Conservation (phyloP, 768 basidiomycete species). For the Macrolepiota dolichaula region DNA sequence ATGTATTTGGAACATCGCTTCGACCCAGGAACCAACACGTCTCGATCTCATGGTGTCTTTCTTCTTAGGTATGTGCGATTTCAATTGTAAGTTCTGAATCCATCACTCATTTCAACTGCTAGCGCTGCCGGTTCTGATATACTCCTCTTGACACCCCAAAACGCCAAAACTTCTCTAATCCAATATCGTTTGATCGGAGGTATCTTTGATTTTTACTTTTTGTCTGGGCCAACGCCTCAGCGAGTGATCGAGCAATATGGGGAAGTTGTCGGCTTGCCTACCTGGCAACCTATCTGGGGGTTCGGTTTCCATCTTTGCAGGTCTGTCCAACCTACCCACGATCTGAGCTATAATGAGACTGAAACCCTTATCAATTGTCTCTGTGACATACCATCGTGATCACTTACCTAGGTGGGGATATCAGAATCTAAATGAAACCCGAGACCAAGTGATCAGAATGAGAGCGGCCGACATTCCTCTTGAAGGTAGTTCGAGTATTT, state of each 20-base stretch:
- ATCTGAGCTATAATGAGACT: background rate
- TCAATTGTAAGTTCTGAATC: background rate
- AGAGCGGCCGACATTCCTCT: constrained; percentile 71
- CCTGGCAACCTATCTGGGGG: constrained; percentile 71
- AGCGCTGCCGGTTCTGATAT: constrained; percentile 72
- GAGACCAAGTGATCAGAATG: constrained; percentile 49
- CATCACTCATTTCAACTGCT: constrained; percentile 8
- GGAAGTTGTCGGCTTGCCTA: constrained; percentile 60
- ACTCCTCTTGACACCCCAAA: constrained; percentile 57
- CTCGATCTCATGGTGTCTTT: constrained; percentile 75
- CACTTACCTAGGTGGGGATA: constrained; percentile 34
- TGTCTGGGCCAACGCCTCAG: constrained; percentile 56
- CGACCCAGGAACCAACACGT: constrained; percentile 42
- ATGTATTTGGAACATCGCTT: constrained; percentile 75
- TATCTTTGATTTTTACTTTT: constrained; percentile 75
- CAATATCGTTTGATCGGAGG: constrained; percentile 77
- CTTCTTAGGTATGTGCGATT: constrained; percentile 50
- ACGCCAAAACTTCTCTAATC: constrained; percentile 54
- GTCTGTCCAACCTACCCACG: constrained; percentile 24
- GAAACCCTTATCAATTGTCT: background rate
- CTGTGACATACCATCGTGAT: constrained; percentile 14
- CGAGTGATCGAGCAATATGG: constrained; percentile 73
- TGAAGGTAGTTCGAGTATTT: constrained; percentile 44
- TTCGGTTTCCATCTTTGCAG: constrained; percentile 79
- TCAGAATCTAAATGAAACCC: constrained; percentile 51